These are phyloP conservation scores for Sodiomyces alkalinus DNA, from an alignment of 2,329 filamentous ascomycete genomes.

Conservation along the genomic window DNA sequence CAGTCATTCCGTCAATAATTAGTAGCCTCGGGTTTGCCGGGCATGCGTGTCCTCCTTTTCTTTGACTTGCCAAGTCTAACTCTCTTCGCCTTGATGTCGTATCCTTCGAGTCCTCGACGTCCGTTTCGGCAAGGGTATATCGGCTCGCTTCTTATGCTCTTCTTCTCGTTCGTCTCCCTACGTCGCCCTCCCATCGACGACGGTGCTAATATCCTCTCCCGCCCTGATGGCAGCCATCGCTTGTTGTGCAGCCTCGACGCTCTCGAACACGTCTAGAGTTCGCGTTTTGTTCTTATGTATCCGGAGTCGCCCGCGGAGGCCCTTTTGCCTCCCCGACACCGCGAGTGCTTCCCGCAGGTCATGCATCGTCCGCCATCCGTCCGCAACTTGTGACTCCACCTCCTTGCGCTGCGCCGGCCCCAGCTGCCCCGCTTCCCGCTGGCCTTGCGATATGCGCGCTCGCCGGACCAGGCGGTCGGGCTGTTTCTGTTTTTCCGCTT, in stretches of 20 bases:
- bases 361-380: constrained; percentile 26
- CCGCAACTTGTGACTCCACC: constrained; percentile 16
- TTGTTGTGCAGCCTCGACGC: constrained; percentile 27
- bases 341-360: constrained; percentile 22
- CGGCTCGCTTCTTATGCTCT: constrained; percentile 6
- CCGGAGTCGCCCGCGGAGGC: constrained; percentile 23
- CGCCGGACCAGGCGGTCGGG: constrained; percentile 38
- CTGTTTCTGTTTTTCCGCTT: constrained; percentile 35
- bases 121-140: too few relatives aligned
- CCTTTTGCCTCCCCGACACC: constrained; percentile 19
- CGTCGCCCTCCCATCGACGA: constrained; percentile 12
- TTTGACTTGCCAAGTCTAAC: too few relatives aligned
- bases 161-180: constrained; percentile 8
- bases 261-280: constrained; percentile 39
- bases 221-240: constrained; percentile 27
- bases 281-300: too few relatives aligned
- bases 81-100: too few relatives aligned
- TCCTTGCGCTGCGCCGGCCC: constrained; percentile 14
- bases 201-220: constrained; percentile 25
- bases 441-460: constrained; percentile 43
- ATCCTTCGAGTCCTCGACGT: too few relatives aligned
- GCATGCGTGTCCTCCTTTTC: too few relatives aligned
- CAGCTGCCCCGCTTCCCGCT: constrained; percentile 25
- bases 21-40: too few relatives aligned
- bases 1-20: too few relatives aligned